These are phyloP conservation scores for Endotrypanum monterogeii DNA, from an alignment of 208 protist genomes.

Conservation along the genomic window DNA sequence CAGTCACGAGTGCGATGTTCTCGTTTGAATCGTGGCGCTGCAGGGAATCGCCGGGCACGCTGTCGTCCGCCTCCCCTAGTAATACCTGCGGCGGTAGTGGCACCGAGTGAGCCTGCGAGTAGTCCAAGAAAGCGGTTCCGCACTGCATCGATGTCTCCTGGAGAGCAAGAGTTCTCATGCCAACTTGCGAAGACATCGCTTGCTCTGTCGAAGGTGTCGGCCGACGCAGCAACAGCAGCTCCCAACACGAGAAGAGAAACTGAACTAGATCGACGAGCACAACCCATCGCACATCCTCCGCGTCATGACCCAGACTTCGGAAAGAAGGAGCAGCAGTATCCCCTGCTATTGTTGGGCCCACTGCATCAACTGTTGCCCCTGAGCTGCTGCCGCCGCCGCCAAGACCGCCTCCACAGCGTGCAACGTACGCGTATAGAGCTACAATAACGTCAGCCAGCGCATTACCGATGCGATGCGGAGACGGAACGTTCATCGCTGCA, in stretches of 20 bases:
- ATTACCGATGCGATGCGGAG: neutral
- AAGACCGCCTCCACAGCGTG: neutral
- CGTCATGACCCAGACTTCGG: neutral
- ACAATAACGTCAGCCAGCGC: slow-evolving; percentile 19
- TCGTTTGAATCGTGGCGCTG: neutral
- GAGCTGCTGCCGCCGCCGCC: neutral
- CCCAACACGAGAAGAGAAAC: slow-evolving; percentile 27
- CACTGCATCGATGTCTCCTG: neutral
- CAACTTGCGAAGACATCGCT: neutral
- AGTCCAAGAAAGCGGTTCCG: neutral
- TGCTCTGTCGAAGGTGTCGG: neutral
- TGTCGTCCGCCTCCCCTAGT: slow-evolving; percentile 1
- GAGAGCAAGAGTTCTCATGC: neutral
- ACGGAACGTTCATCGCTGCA: neutral
- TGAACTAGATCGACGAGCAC: slow-evolving; percentile 22
- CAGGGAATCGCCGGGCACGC: neutral
- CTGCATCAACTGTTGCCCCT: neutral
- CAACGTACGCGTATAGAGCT: slow-evolving; percentile 12
- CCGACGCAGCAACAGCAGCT: slow-evolving; percentile 14
- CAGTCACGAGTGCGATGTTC: slow-evolving; percentile 2
- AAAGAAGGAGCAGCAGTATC: neutral
- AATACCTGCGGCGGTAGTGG: neutral
- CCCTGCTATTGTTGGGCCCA: neutral
- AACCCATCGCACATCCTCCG: neutral
- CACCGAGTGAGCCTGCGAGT: neutral